Evolutionary conservation across 2,329 filamentous ascomycete genomes (phyloP).

Genomic region (Moelleriella libera): DNA sequence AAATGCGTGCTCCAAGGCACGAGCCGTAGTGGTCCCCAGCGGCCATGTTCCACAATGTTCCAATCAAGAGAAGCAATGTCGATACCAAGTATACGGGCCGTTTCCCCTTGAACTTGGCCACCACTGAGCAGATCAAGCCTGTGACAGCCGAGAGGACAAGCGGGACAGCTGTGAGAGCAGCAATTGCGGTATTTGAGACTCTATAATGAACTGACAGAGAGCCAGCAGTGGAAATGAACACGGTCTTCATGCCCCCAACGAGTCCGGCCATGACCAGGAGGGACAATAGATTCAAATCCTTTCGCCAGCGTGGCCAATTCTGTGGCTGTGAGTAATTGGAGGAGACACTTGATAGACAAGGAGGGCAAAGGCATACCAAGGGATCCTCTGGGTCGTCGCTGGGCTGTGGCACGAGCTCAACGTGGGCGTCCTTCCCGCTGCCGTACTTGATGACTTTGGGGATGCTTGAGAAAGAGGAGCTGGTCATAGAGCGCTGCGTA

Average conservation of each 20-base stretch:
- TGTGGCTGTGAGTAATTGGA: slow-evolving; percentile 9
- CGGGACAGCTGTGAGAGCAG: slow-evolving; percentile 37
- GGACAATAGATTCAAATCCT: slow-evolving; percentile 30
- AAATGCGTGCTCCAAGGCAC: slow-evolving; percentile 35
- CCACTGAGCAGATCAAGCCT: slow-evolving; percentile 26
- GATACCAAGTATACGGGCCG: slow-evolving; percentile 37
- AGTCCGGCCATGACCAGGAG: slow-evolving; percentile 32
- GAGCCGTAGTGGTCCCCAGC: slow-evolving; percentile 24
- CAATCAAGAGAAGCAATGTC: slow-evolving; percentile 29
- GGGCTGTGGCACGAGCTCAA: slow-evolving; percentile 39
- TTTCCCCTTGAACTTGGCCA: slow-evolving; percentile 35
- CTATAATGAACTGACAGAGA: slow-evolving; percentile 26
- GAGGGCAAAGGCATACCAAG: slow-evolving; percentile 23
- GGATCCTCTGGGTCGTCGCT: slow-evolving; percentile 40
- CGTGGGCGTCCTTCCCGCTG: slow-evolving; percentile 23
- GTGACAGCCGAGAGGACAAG: slow-evolving; percentile 33
- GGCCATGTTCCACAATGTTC: slow-evolving; percentile 34
- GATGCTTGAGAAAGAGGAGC: slow-evolving; percentile 5
- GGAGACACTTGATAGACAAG: not conserved
- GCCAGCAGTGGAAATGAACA: slow-evolving; percentile 32
- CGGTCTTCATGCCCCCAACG: slow-evolving; percentile 38
- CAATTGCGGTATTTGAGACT: slow-evolving; percentile 31
- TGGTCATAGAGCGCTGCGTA: slow-evolving; percentile 4
- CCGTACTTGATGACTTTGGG: slow-evolving; percentile 31
- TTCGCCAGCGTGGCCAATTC: slow-evolving; percentile 44